phyloP scores from a whole-genome alignment of 495 filamentous ascomycete genomes.

The Neurospora intermedia region DNA sequence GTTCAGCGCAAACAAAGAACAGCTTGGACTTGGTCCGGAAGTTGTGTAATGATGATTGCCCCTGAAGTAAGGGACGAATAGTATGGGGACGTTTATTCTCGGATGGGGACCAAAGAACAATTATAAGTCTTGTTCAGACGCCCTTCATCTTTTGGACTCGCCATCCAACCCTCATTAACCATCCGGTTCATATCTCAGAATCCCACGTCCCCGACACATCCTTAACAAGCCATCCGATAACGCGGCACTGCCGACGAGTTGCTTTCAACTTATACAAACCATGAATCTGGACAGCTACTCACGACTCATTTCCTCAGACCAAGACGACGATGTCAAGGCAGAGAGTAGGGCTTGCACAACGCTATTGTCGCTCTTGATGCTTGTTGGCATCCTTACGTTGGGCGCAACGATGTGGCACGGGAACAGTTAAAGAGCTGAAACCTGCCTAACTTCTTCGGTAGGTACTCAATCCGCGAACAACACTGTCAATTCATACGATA shows the following conservation, averaged over 20 bases:
- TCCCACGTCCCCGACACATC: not conserved
- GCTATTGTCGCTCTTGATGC: constrained; percentile 1
- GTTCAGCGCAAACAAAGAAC: not conserved
- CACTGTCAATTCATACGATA: not conserved
- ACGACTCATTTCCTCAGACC: constrained; percentile 14
- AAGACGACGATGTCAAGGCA: constrained; percentile 9
- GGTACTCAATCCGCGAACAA: not conserved
- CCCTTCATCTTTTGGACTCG: not conserved
- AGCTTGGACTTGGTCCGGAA: not conserved
- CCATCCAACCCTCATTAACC: not conserved
- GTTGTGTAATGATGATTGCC: not conserved
- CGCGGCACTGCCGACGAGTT: not conserved
- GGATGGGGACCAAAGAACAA: not conserved
- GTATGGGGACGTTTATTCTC: not conserved
- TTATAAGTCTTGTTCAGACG: not conserved
- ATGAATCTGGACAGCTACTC: constrained; percentile 23
- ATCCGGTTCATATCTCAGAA: not conserved
- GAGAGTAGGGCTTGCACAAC: not conserved
- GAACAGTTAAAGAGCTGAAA: not conserved
- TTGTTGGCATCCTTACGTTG: not conserved
- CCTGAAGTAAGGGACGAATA: not conserved
- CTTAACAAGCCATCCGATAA: not conserved
- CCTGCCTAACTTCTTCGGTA: not conserved
- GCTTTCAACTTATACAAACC: not conserved
- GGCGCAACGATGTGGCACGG: constrained; percentile 1